Evolutionary conservation across 208 protist genomes (phyloP).

Genomic region (Leishmania major): DNA sequence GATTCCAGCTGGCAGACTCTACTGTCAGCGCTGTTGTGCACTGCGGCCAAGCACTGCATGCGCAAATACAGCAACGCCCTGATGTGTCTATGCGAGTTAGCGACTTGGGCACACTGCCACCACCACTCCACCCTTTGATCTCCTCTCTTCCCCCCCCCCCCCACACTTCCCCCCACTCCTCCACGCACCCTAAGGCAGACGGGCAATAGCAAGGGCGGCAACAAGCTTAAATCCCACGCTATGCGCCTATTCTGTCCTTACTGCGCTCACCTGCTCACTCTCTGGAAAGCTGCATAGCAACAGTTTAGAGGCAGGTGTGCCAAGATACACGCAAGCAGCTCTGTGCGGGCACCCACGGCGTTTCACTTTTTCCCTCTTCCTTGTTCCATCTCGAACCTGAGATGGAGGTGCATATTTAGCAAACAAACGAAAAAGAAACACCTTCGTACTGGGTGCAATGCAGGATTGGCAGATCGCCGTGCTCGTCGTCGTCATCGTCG

Average conservation of each 20-base stretch:
- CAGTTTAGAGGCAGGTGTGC: neutral
- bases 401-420: neutral
- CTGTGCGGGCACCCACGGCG: neutral
- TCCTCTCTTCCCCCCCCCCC: neutral
- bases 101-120: neutral
- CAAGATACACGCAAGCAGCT: neutral
- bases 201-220: neutral
- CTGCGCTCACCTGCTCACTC: neutral
- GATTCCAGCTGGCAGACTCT: neutral
- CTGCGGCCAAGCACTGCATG: neutral
- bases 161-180: neutral
- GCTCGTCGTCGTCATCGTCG: conserved; percentile 58
- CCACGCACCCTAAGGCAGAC: neutral
- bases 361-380: neutral
- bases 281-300: neutral
- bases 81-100: neutral
- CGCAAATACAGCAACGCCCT: neutral
- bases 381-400: neutral
- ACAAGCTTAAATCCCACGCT: neutral
- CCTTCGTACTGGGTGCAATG: conserved; percentile 27
- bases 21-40: neutral
- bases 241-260: neutral
- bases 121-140: neutral
- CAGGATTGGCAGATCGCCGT: conserved; percentile 55
- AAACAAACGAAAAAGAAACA: neutral